These are phyloP conservation scores for Colletotrichum sp. DNA, from an alignment of 2,329 filamentous ascomycete genomes.

Conservation along the genomic window DNA sequence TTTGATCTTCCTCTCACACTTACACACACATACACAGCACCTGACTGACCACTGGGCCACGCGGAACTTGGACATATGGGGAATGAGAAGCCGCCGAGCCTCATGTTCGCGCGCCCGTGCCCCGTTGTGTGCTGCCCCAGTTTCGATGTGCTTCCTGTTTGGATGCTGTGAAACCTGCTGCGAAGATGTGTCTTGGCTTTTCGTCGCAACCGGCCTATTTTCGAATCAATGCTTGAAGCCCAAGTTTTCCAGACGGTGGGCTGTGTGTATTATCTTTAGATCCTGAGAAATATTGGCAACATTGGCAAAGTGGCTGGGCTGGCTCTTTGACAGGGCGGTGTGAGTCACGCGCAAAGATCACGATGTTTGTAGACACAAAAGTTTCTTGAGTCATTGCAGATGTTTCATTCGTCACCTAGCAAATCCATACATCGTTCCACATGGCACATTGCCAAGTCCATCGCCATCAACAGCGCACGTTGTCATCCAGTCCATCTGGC, in stretches of 20 bases:
- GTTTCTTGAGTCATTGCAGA: background rate
- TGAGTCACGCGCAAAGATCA: background rate
- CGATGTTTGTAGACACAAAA: background rate
- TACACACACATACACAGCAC: background rate
- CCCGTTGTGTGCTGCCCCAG: background rate
- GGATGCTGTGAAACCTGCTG: background rate
- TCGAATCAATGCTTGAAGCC: background rate
- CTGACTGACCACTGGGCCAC: background rate
- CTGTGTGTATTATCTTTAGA: background rate
- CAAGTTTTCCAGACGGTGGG: background rate
- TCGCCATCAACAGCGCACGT: background rate
- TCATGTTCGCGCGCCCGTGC: background rate
- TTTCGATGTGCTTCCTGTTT: background rate
- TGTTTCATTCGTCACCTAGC: conserved; percentile 6
- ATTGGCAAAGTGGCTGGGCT: background rate
- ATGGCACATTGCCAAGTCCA: background rate
- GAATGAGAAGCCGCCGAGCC: background rate
- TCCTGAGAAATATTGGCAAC: background rate
- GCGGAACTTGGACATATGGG: background rate
- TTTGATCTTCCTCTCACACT: background rate
- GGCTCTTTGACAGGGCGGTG: background rate
- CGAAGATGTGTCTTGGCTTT: background rate
- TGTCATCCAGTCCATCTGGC: background rate
- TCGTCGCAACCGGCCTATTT: conserved; percentile 1
- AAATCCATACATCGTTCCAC: background rate